A percentile compares a stretch with the other conserved stretches of the same genome.
phyloP scores from a whole-genome alignment of 306 rosid genomes.

The Cajanus cajan region DNA sequence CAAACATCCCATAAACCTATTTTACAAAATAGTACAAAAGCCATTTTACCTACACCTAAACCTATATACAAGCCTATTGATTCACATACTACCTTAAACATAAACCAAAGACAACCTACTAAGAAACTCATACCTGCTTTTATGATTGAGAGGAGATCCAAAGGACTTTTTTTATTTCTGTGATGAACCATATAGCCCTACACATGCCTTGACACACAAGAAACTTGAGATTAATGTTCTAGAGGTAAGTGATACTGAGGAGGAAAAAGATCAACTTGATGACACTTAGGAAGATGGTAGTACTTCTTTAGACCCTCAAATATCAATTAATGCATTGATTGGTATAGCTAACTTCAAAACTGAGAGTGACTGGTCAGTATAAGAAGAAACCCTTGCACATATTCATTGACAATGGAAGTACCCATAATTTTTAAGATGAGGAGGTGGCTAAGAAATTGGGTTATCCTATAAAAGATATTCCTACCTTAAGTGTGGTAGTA shows the following conservation, averaged over 20 bases:
- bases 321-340: neutral
- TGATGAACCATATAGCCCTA: neutral
- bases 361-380: neutral
- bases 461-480: neutral
- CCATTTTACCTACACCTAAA: no score
- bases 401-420: no score
- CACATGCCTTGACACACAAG: neutral
- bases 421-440: neutral
- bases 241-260: neutral
- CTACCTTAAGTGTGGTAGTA: neutral
- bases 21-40: no score
- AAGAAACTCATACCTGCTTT: no score
- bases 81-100: no score
- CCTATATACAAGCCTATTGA: no score
- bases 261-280: neutral
- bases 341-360: neutral
- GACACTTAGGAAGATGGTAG: neutral
- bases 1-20: no score
- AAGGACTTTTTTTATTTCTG: neutral
- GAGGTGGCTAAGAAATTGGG: neutral
- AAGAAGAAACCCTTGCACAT: neutral
- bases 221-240: neutral
- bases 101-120: no score
- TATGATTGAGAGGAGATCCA: neutral
- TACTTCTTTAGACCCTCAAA: neutral